Percentiles rank a stretch among this genome's conserved stretches.
These are phyloP conservation scores for Calonectria montana DNA, from an alignment of 2,329 filamentous ascomycete genomes.

Conservation along the genomic window DNA sequence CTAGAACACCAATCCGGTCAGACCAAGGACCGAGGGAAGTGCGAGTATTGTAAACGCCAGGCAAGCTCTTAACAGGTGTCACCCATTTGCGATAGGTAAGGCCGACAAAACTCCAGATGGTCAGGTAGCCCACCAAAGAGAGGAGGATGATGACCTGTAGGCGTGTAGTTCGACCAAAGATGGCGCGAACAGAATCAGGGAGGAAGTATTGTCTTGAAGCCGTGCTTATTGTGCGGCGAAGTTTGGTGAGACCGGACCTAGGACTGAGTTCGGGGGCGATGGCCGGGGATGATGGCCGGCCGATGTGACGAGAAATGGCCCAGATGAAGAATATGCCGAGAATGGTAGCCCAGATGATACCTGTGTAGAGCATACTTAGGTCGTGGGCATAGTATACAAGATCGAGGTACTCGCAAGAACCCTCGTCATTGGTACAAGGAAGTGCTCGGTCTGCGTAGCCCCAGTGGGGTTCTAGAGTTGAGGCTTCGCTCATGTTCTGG, in stretches of 20 bases:
- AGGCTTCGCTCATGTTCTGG: slow-evolving; percentile 54
- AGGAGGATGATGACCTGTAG: slow-evolving; percentile 73
- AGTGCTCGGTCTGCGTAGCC: slow-evolving; percentile 58
- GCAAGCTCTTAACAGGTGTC: slow-evolving; percentile 71
- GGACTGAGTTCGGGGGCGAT: slow-evolving; percentile 35
- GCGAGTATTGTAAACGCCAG: slow-evolving; percentile 71
- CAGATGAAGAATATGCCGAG: slow-evolving; percentile 57
- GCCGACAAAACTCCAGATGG: slow-evolving; percentile 76
- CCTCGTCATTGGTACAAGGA: slow-evolving; percentile 58
- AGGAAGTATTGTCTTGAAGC: slow-evolving; percentile 66
- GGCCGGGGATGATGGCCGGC: slow-evolving; percentile 40
- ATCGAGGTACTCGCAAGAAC: slow-evolving; percentile 64
- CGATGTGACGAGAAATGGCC: slow-evolving; percentile 45
- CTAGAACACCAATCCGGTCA: slow-evolving; percentile 76
- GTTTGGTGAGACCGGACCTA: slow-evolving; percentile 36
- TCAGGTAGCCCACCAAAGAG: slow-evolving; percentile 69
- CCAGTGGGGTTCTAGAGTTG: slow-evolving; percentile 56
- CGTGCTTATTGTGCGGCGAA: slow-evolving; percentile 53
- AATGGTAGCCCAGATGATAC: slow-evolving; percentile 62
- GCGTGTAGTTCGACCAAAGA: slow-evolving; percentile 77
- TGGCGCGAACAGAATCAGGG: slow-evolving; percentile 63
- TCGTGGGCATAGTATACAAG: slow-evolving; percentile 63
- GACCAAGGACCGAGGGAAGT: slow-evolving; percentile 74
- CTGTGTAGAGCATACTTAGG: slow-evolving; percentile 61
- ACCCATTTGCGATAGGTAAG: slow-evolving; percentile 77